A percentile compares a stretch with the other conserved stretches of the same genome.
phyloP scores from a whole-genome alignment of 2,329 filamentous ascomycete species.

The Penicillium expansum region DNA sequence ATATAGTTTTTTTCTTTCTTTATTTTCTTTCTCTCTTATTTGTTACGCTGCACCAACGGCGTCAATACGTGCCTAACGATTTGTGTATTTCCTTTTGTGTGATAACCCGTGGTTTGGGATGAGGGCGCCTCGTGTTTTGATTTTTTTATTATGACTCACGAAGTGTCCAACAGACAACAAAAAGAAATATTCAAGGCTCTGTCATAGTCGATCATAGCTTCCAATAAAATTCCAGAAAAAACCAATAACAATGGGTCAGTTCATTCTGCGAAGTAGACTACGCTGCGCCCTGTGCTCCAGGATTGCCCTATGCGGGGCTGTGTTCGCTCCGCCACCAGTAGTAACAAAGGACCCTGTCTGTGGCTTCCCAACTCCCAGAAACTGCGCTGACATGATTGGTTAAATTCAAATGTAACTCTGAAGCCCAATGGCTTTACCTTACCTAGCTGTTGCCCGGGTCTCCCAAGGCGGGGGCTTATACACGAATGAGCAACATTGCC shows the following conservation, averaged over 20 bases:
- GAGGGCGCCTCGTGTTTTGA: not conserved
- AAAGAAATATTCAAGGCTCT: not conserved
- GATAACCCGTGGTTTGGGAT: not conserved
- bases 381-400: not conserved
- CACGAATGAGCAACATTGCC: not conserved
- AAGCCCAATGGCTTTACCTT: not conserved
- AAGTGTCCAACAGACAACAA: not conserved
- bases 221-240: not conserved
- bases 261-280: not conserved
- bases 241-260: not conserved
- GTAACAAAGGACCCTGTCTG: not conserved
- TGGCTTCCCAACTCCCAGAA: not conserved
- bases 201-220: not conserved
- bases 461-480: not conserved
- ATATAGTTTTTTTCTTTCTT: not conserved
- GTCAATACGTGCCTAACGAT: not conserved
- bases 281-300: not conserved
- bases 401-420: not conserved
- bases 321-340: conserved; percentile 2
- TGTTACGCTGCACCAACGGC: not conserved
- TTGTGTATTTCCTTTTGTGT: not conserved
- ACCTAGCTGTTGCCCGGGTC: not conserved
- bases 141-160: not conserved
- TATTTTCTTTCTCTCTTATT: not conserved
- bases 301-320: conserved; percentile 1